A percentile compares a stretch with the other conserved stretches of the same genome.
Evolutionary conservation across 805 yeast genomes (phyloP).

Genomic region (Ascoidea tarda): DNA sequence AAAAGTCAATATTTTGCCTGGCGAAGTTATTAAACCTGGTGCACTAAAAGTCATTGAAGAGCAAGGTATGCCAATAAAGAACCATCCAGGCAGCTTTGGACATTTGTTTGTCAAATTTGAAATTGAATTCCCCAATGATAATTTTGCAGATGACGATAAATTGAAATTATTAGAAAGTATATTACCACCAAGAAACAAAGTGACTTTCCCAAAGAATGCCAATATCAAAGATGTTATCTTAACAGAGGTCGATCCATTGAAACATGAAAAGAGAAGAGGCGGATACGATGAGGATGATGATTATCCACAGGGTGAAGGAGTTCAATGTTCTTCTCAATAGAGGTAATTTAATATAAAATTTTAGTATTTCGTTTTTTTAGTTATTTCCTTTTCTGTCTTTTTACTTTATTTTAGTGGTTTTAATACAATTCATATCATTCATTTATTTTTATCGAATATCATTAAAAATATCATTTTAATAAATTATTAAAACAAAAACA

Average conservation of each 20-base stretch:
- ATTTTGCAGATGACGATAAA: conserved; percentile 64
- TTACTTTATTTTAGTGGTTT: too few relatives aligned
- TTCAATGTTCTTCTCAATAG: conserved; percentile 91
- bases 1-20: conserved; percentile 72
- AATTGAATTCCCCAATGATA: conserved; percentile 72
- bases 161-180: conserved; percentile 58
- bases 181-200: conserved; percentile 59
- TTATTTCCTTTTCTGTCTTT: too few relatives aligned
- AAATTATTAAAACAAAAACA: too few relatives aligned
- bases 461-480: too few relatives aligned
- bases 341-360: not conserved
- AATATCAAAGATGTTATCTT: conserved; percentile 72
- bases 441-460: too few relatives aligned
- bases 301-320: conserved; percentile 56
- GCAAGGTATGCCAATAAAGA: conserved; percentile 95
- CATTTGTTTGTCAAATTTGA: conserved; percentile 75
- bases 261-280: conserved; percentile 32
- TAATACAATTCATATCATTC: too few relatives aligned
- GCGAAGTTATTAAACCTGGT: conserved; percentile 87
- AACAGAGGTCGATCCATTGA: conserved; percentile 50
- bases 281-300: conserved; percentile 42
- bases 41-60: conserved; percentile 67
- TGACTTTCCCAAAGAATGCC: conserved; percentile 52
- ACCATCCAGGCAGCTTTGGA: conserved; percentile 72
- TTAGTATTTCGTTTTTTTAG: too few relatives aligned